Conservation (phyloP, 805 yeast species). For the Candida khao-thaluensis region DNA sequence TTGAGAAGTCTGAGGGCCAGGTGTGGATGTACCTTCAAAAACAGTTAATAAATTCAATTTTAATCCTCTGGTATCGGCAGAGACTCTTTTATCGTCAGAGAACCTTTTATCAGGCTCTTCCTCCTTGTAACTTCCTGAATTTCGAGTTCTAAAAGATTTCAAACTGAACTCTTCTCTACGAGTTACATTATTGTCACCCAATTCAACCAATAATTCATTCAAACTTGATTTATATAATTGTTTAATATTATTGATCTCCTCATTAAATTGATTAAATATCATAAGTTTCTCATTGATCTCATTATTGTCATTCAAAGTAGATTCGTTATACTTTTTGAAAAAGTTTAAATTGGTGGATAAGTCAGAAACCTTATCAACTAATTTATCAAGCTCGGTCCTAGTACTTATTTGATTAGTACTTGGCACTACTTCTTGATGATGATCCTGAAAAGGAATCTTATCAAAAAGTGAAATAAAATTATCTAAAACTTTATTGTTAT, state of each 20-base stretch:
- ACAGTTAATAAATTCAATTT: conserved; percentile 41
- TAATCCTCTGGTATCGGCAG: conserved; percentile 29
- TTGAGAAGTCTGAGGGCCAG: neutral
- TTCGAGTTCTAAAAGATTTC: conserved; percentile 35
- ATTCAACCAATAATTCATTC: conserved; percentile 25
- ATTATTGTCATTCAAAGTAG: conserved; percentile 26
- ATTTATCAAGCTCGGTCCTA: conserved; percentile 16
- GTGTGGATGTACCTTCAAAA: conserved; percentile 26
- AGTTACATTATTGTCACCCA: conserved; percentile 12
- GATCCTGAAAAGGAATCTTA: conserved; percentile 12
- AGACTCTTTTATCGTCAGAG: conserved; percentile 1
- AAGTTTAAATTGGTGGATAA: conserved; percentile 35
- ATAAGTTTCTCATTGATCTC: conserved; percentile 37
- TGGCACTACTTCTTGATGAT: neutral
- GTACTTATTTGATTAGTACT: neutral
- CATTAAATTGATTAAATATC: conserved; percentile 36
- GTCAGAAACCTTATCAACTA: conserved; percentile 31
- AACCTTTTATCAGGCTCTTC: conserved; percentile 13
- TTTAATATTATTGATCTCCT: conserved; percentile 28
- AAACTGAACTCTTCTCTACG: conserved; percentile 25
- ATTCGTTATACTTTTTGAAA: conserved; percentile 37
- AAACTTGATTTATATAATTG: conserved; percentile 31
- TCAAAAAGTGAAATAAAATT: conserved; percentile 26
- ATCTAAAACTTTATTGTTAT: conserved; percentile 23
- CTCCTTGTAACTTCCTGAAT: conserved; percentile 24